Evolutionary conservation across 345 rosid species (phyloP).

Genomic region (Salix purpurea): DNA sequence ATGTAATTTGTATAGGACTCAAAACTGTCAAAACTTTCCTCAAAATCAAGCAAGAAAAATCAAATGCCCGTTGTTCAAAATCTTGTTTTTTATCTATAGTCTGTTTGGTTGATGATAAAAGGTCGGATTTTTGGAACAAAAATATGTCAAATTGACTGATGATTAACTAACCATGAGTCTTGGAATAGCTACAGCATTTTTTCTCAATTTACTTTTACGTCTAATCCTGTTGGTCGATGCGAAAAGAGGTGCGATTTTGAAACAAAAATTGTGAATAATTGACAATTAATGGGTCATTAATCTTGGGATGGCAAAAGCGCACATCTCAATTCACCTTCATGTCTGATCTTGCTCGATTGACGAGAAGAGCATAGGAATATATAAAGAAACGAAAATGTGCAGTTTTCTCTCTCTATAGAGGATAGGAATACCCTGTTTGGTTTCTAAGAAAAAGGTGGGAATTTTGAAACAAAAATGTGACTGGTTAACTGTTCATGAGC

Average conservation of each 20-base stretch:
- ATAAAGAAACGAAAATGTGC: background rate
- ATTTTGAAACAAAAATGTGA: background rate
- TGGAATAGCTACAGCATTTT: background rate
- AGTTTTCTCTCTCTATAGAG: too few relatives aligned
- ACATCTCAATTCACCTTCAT: background rate
- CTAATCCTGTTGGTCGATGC: background rate
- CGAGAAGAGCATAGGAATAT: background rate
- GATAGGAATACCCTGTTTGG: background rate
- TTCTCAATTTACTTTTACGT: background rate
- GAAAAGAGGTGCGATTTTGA: background rate
- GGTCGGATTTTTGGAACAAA: background rate
- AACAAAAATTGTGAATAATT: background rate
- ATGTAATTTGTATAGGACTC: constrained; percentile 18
- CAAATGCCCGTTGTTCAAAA: constrained; percentile 4
- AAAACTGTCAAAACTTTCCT: background rate
- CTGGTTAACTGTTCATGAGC: background rate
- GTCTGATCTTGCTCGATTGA: background rate
- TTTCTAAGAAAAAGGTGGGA: constrained; percentile 3
- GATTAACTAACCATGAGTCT: background rate
- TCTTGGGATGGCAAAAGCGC: background rate
- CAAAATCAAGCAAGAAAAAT: background rate
- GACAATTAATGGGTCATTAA: background rate
- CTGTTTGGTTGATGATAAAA: constrained; percentile 10
- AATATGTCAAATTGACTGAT: background rate
- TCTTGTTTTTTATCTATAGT: background rate